phyloP scores from a whole-genome alignment of 192 early-diverging fungal genomes.

The Glomus cerebriforme region DNA sequence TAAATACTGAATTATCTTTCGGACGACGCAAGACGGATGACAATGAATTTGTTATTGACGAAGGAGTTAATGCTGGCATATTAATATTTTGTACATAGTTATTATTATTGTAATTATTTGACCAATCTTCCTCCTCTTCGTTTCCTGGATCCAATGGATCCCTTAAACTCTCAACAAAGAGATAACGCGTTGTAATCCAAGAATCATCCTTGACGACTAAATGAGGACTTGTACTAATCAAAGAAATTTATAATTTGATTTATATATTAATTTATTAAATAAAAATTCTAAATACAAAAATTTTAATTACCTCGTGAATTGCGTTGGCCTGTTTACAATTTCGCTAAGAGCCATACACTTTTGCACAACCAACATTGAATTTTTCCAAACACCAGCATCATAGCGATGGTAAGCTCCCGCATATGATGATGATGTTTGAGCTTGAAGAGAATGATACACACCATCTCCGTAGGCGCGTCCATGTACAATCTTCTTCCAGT shows the following conservation, averaged over 20 bases:
- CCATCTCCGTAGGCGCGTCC: conserved; percentile 52
- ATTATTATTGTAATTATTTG: neutral
- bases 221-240: conserved; percentile 39
- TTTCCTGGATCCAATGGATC: conserved; percentile 23
- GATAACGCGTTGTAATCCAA: conserved; percentile 39
- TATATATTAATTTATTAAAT: neutral
- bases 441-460: conserved; percentile 41
- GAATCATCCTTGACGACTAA: conserved; percentile 37
- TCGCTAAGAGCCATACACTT: conserved; percentile 49
- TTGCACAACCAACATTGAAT: conserved; percentile 36
- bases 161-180: conserved; percentile 36
- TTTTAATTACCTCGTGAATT: conserved; percentile 39
- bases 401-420: conserved; percentile 31
- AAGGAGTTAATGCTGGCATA: neutral
- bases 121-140: neutral
- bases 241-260: neutral
- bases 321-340: conserved; percentile 44
- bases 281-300: neutral
- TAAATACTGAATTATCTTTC: neutral
- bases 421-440: conserved; percentile 41
- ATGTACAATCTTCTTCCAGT: conserved; percentile 42
- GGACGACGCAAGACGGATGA: neutral
- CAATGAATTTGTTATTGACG: neutral
- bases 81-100: neutral
- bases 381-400: conserved; percentile 34